Evolutionary conservation across 805 yeast species (phyloP).

Genomic region (Hemisphaericaspora nanyangensis): DNA sequence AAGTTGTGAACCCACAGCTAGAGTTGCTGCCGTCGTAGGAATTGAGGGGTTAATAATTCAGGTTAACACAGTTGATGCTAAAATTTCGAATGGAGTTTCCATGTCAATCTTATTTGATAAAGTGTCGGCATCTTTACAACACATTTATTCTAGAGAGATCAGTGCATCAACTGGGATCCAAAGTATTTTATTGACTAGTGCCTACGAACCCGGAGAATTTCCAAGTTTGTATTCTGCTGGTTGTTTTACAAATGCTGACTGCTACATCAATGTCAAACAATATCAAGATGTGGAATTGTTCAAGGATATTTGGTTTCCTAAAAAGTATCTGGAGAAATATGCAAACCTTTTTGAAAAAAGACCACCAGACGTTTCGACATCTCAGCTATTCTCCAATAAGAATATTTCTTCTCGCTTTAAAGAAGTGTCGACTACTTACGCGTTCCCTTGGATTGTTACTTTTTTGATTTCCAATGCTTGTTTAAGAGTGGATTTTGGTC

Average conservation of each 20-base stretch:
- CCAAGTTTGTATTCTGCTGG: conserved; percentile 48
- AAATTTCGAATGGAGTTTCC: conserved; percentile 34
- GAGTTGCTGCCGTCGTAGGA: conserved; percentile 81
- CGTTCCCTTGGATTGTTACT: conserved; percentile 73
- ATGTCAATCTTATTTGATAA: conserved; percentile 49
- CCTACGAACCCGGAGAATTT: conserved; percentile 40
- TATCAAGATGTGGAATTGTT: conserved; percentile 82
- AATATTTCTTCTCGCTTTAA: conserved; percentile 46
- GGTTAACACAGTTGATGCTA: conserved; percentile 45
- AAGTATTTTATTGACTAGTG: conserved; percentile 45
- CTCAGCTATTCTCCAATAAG: conserved; percentile 22
- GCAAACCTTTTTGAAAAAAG: neutral
- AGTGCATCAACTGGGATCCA: conserved; percentile 64
- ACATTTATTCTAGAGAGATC: conserved; percentile 83
- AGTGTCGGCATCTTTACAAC: conserved; percentile 73
- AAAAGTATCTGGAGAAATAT: conserved; percentile 8
- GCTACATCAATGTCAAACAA: conserved; percentile 76
- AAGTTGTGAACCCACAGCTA: conserved; percentile 93
- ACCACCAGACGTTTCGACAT: conserved; percentile 1
- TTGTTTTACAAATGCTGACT: conserved; percentile 49
- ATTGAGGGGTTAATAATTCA: conserved; percentile 63
- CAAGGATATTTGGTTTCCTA: conserved; percentile 75
- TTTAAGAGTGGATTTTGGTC: conserved; percentile 73
- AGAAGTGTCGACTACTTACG: conserved; percentile 56
- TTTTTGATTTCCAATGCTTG: conserved; percentile 49